These are phyloP conservation scores for Pichia thaimueangensis DNA, from an alignment of 805 yeast genomes.

Conservation along the genomic window DNA sequence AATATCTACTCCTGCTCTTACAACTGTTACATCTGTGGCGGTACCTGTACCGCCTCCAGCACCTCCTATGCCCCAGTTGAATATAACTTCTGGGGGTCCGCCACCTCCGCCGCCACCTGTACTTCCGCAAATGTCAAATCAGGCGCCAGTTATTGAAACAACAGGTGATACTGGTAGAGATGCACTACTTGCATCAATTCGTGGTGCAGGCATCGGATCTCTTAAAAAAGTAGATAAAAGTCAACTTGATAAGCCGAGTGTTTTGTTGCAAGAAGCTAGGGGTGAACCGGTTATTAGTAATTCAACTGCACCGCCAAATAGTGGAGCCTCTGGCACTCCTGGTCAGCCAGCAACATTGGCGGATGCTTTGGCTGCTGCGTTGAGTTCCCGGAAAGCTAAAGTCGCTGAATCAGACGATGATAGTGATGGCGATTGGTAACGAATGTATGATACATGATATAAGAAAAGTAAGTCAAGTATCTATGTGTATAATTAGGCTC, in stretches of 20 bases:
- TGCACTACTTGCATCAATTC: constrained; percentile 79
- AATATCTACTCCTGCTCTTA: constrained; percentile 23
- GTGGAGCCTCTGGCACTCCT: constrained; percentile 36
- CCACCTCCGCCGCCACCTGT: constrained; percentile 21
- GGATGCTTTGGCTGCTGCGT: constrained; percentile 52
- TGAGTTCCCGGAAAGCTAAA: constrained; percentile 73
- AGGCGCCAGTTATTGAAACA: constrained; percentile 25
- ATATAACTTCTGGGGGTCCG: constrained; percentile 10
- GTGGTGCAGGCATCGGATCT: constrained; percentile 67
- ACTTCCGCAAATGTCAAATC: constrained; percentile 27
- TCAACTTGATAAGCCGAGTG: constrained; percentile 75
- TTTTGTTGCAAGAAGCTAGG: constrained; percentile 59
- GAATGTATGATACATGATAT: no score
- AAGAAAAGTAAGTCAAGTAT: no score
- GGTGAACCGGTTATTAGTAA: constrained; percentile 46
- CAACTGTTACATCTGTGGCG: constrained; percentile 18
- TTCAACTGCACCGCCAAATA: constrained; percentile 31
- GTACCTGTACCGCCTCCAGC: constrained; percentile 17
- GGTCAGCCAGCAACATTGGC: constrained; percentile 41
- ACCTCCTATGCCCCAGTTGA: constrained; percentile 19
- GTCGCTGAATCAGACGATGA: constrained; percentile 80
- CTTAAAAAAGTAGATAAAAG: constrained; percentile 77
- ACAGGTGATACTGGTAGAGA: constrained; percentile 58
- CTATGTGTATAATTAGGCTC: no score
- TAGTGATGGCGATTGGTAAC: constrained; percentile 74